Evolutionary conservation across 129 eudicot genomes (phyloP).

Genomic region (Artemisia argyi): DNA sequence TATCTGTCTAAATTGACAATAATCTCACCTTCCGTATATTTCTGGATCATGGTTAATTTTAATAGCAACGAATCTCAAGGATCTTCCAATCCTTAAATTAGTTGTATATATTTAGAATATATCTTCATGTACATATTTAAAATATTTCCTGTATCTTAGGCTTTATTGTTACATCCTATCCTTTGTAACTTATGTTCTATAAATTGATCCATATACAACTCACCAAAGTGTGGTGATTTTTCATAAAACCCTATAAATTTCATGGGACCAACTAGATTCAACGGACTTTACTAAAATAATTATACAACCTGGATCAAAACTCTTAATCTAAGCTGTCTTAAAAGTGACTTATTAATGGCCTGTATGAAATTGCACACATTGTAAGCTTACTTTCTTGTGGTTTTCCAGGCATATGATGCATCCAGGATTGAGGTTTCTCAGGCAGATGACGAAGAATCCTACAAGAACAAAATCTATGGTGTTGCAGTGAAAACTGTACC

Average conservation of each 20-base stretch:
- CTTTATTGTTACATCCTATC: not conserved
- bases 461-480: constrained; percentile 56
- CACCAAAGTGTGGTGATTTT: not conserved
- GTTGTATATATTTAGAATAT: not conserved
- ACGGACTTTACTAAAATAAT: too few species aligned
- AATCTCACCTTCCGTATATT: too few species aligned
- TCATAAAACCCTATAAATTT: not conserved
- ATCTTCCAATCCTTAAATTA: too few species aligned
- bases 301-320: too few species aligned
- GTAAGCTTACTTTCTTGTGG: not conserved
- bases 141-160: too few species aligned
- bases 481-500: constrained; percentile 77
- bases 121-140: not conserved
- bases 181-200: not conserved
- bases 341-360: too few species aligned
- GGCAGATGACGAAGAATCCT: constrained; percentile 47
- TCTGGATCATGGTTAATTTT: too few species aligned
- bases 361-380: too few species aligned
- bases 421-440: constrained; percentile 57
- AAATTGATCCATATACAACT: not conserved
- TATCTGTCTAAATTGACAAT: too few species aligned
- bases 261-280: too few species aligned
- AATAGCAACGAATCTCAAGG: constrained; percentile 1
- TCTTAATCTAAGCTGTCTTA: too few species aligned
- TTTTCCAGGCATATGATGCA: constrained; percentile 88